Base-by-base conservation (phyloP, 2,329 filamentous ascomycete species). In the Dothistroma pini region DNA sequence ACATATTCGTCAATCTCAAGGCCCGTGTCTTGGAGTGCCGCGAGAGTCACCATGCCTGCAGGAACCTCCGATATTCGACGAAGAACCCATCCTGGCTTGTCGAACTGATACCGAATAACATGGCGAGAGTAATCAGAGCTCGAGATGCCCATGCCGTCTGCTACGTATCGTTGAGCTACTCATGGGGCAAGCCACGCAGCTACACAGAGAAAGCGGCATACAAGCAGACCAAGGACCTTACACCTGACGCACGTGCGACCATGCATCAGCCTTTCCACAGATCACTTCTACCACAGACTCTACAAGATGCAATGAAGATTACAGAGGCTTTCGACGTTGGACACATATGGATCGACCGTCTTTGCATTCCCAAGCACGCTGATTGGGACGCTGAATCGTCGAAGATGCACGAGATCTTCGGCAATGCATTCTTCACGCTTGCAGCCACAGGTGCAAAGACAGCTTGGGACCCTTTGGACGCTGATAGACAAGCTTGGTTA, bases 371-470 rank as follows among this genome's bases (percentile, higher is more conserved):
- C 6, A 21, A 38, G n/a, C 12, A 21, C 12, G 19, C 19, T 22
- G 48, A 60, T n/a, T 60, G 58, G 58, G 54, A 56, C 19, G n/a
- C 10, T 10, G 58, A 60, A 35, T 25, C 53, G 4, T 21, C 53
- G 7, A 60, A 50, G n/a, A 60, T 60, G 58, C 54, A 56, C 34
- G 54, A 60, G n/a, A 34, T 60, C n/a, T 60, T 57, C 48, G 54
- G 53, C 34, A 60, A 60, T 50, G 58, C 58, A 12, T 57, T 29
- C 21, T 54, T 60, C 47, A 60, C 58, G 2, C 47, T 60, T 2
- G 44, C 44, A 14, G 54, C 58, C 1, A 51, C 44, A 16, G 32
- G 44, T n/a, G 56, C 56, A 9, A 47, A 58, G 10, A 51, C 34
- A 19, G 56, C 56, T 4, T 51, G 48, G 25, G 56, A 58, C 52